These are phyloP conservation scores for Combretum micranthum DNA, from an alignment of 345 rosid genomes.

Conservation along the genomic window DNA sequence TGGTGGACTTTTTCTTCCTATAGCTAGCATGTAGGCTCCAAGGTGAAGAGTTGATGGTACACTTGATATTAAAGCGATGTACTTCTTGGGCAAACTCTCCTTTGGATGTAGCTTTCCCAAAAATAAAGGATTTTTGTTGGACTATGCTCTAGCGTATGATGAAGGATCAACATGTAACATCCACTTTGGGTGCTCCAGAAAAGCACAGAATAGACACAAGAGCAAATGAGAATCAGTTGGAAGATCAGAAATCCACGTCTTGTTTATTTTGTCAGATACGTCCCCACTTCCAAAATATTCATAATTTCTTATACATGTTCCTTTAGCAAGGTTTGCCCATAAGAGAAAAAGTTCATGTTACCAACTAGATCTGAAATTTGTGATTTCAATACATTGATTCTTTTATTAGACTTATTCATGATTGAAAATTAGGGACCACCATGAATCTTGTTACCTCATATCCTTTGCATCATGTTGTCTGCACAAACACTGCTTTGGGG, in stretches of 20 bases:
- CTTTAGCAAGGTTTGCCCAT: conserved; percentile 74
- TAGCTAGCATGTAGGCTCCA: conserved; percentile 71
- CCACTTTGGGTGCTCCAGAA: conserved; percentile 95
- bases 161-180: conserved; percentile 91
- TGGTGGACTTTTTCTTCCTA: conserved; percentile 66
- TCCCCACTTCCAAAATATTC: conserved; percentile 70
- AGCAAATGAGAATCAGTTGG: conserved; percentile 92
- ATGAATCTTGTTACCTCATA: conserved; percentile 42
- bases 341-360: not conserved
- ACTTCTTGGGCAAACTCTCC: conserved; percentile 91
- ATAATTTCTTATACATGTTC: conserved; percentile 88
- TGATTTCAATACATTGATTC: not conserved
- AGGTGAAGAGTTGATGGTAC: conserved; percentile 77
- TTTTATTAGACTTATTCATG: not conserved
- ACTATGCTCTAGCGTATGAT: conserved; percentile 69
- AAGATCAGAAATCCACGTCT: conserved; percentile 73
- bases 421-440: conserved; percentile 7
- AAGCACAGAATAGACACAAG: conserved; percentile 84
- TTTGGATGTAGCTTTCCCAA: conserved; percentile 80
- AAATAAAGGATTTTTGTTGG: conserved; percentile 81
- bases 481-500: conserved; percentile 70
- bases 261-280: conserved; percentile 53
- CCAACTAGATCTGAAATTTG: too few species aligned
- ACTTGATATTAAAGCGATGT: conserved; percentile 56
- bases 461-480: conserved; percentile 67